A percentile compares a stretch with the other conserved stretches of the same genome.
phyloP scores from a whole-genome alignment of 768 basidiomycete genomes.

The Candolleomyces efflorescens region DNA sequence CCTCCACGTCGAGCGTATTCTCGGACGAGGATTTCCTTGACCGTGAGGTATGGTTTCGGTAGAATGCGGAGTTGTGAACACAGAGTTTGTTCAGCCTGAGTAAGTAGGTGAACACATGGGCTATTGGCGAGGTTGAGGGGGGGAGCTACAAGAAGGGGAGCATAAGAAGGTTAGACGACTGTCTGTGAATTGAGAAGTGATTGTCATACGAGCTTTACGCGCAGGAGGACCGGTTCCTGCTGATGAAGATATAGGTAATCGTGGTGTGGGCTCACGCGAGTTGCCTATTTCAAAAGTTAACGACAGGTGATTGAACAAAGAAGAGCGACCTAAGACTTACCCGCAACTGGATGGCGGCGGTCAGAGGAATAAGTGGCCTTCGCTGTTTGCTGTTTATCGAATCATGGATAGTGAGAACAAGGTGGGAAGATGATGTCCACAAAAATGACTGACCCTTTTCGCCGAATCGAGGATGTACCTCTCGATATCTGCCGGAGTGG shows the following conservation, averaged over 20 bases:
- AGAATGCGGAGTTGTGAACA: slow-evolving; percentile 89
- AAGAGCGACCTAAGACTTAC: not conserved
- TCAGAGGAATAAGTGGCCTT: slow-evolving; percentile 55
- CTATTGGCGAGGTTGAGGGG: slow-evolving; percentile 91
- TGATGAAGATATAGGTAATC: slow-evolving; percentile 27
- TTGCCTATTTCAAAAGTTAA: slow-evolving; percentile 29
- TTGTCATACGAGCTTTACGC: slow-evolving; percentile 40
- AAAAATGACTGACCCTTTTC: slow-evolving; percentile 55
- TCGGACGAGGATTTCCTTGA: slow-evolving; percentile 92
- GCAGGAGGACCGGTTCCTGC: slow-evolving; percentile 34
- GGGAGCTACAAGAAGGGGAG: slow-evolving; percentile 27
- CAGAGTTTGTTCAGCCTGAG: slow-evolving; percentile 79
- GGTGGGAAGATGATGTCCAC: slow-evolving; percentile 1
- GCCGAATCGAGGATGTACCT: slow-evolving; percentile 76
- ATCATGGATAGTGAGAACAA: slow-evolving; percentile 1
- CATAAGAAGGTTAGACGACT: not conserved
- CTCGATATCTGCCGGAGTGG: slow-evolving; percentile 83
- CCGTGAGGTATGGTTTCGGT: slow-evolving; percentile 91
- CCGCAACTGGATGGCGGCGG: not conserved
- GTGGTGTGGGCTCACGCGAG: slow-evolving; percentile 62
- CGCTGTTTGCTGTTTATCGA: slow-evolving; percentile 44
- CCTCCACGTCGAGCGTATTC: slow-evolving; percentile 91
- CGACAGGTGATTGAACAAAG: not conserved
- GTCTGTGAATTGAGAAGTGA: not conserved
- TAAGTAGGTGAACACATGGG: slow-evolving; percentile 85